Evolutionary conservation across 1,284 basidiomycete species (phyloP), one percentile per base, ranked within the genome.

Genomic region (Wolfiporia cocos): DNA sequence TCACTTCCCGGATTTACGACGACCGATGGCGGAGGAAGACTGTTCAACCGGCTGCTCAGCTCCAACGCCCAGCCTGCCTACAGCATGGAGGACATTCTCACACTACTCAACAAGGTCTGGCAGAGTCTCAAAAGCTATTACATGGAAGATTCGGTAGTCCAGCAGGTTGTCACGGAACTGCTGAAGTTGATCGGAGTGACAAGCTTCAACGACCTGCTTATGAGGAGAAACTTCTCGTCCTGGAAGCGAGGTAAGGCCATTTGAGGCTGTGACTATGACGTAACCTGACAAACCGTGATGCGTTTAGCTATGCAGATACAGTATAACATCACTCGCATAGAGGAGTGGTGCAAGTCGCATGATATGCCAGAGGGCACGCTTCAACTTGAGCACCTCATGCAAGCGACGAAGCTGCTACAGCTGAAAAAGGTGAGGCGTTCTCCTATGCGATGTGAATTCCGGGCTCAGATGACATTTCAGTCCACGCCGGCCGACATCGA

Each of bases 341-440:
- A 99, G 62, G 91, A 95, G 66, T 90, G 92, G 92, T 93, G 91
- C 73, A 95, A 94, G 68, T 92, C 91, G 15, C 91, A 94, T 57
- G 94, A 97, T 63, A 97, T 99, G 92, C 96, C 96, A 1, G 96
- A 99, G 62, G 96, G 96, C 17, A 92, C 92, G 11, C 74, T 99
- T 28, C 96, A 99, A 63, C 74, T 99, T 39, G 96, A 99, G 68
- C 95, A 99, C 64, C 78, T 99, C 65, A 96, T 98, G 91, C 96
- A 99, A 68, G 95, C 96, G 32, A 98, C 96, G 56, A 99, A 99
- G 68, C 70, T 99, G 44, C 70, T 99, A 19, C 96, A 99, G 63
- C 74, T 99, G 56, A 99, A 99, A 74, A 99, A 99, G 78, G 95
- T 88, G 44, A 50, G 71, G 55, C 1, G 19, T 29, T 17, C 4